phyloP scores from a whole-genome alignment of 2,329 filamentous ascomycete species.

The Penicillium sp. region DNA sequence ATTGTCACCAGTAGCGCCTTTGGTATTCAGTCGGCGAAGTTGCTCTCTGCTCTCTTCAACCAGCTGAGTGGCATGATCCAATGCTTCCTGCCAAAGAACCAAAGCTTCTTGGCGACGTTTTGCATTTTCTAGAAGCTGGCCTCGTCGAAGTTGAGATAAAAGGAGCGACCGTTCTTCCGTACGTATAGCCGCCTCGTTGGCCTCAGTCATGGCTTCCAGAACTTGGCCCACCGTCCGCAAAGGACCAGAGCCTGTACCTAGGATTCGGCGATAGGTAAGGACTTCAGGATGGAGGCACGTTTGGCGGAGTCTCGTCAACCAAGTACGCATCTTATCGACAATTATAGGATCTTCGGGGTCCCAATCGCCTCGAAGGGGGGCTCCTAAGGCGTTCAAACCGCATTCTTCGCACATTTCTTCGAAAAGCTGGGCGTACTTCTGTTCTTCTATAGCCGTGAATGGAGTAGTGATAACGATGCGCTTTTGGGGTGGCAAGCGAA shows the following conservation, averaged over 20 bases:
- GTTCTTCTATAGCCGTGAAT: slow-evolving; percentile 85
- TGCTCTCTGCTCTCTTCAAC: slow-evolving; percentile 64
- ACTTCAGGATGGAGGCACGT: slow-evolving; percentile 84
- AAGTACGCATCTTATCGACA: slow-evolving; percentile 72
- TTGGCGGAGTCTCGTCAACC: slow-evolving; percentile 75
- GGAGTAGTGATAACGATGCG: slow-evolving; percentile 85
- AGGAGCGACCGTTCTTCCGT: slow-evolving; percentile 68
- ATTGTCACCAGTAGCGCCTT: slow-evolving; percentile 22
- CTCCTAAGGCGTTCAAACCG: slow-evolving; percentile 63
- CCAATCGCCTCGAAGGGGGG: slow-evolving; percentile 62
- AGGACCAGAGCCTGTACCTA: slow-evolving; percentile 63
- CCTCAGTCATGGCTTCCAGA: slow-evolving; percentile 85
- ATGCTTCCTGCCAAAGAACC: slow-evolving; percentile 63
- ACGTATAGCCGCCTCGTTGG: slow-evolving; percentile 67
- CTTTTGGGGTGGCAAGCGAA: slow-evolving; percentile 76
- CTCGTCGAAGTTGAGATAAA: slow-evolving; percentile 62
- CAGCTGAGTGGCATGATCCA: slow-evolving; percentile 47
- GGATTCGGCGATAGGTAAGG: slow-evolving; percentile 62
- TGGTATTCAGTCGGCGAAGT: slow-evolving; percentile 43
- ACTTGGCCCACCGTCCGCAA: slow-evolving; percentile 83
- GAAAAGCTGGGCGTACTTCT: slow-evolving; percentile 77
- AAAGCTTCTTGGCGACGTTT: slow-evolving; percentile 66
- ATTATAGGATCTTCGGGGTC: slow-evolving; percentile 56
- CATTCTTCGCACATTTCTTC: slow-evolving; percentile 70
- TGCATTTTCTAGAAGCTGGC: slow-evolving; percentile 76